These are phyloP conservation scores for Pichia heedii DNA, from an alignment of 805 yeast genomes.

Conservation along the genomic window DNA sequence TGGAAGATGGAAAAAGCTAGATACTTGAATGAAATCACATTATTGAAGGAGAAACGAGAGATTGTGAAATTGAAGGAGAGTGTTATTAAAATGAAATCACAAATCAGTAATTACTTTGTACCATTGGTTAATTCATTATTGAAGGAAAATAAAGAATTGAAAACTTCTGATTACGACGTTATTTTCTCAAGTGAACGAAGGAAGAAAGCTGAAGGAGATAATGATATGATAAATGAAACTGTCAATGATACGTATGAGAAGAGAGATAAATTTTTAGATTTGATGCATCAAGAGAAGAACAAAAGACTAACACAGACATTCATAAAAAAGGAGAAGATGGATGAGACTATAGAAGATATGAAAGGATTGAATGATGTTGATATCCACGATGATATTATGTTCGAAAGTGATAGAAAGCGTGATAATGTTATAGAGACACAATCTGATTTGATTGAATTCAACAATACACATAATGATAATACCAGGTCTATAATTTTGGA, in stretches of 20 bases:
- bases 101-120: conserved; percentile 2
- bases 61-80: not conserved
- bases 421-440: too few relatives aligned
- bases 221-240: not conserved
- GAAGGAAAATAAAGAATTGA: not conserved
- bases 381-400: too few relatives aligned
- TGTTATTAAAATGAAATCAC: conserved; percentile 1
- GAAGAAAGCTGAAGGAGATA: not conserved
- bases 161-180: not conserved
- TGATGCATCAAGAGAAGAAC: not conserved
- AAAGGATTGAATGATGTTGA: too few relatives aligned
- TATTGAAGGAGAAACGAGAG: conserved; percentile 1
- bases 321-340: too few relatives aligned
- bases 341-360: too few relatives aligned
- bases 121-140: conserved; percentile 5
- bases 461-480: not conserved
- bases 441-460: not conserved
- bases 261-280: not conserved
- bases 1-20: conserved; percentile 1
- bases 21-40: not conserved
- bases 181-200: not conserved
- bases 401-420: too few relatives aligned
- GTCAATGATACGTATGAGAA: not conserved
- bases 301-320: too few relatives aligned
- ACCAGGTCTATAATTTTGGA: not conserved